Conservation (phyloP, 2,329 filamentous ascomycete genomes). For the Diaporthe longicolla region DNA sequence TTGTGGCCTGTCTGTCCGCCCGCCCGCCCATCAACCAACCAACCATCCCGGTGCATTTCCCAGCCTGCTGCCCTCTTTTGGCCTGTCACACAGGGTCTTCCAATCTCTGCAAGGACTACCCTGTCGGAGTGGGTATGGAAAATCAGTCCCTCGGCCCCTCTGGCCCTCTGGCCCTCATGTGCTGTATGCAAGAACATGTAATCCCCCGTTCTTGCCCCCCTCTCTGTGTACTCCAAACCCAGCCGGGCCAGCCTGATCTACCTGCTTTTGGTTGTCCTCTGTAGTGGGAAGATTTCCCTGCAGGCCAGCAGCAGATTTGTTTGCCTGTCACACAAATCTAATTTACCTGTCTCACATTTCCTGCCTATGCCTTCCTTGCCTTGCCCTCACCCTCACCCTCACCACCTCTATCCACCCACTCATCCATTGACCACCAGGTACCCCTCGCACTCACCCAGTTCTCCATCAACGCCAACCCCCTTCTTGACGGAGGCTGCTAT, state of each 20-base stretch:
- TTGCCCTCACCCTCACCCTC: too few species aligned
- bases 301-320: slow-evolving; percentile 28
- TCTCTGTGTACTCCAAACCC: neutral
- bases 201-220: slow-evolving; percentile 3
- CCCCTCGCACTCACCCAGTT: slow-evolving; percentile 1
- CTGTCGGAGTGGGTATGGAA: slow-evolving; percentile 2
- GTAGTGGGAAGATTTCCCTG: neutral
- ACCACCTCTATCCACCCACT: neutral
- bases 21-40: too few species aligned
- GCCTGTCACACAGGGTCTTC: slow-evolving; percentile 25
- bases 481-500: neutral
- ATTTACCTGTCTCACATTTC: slow-evolving; percentile 34
- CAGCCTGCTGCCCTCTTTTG: neutral
- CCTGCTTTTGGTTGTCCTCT: neutral
- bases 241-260: neutral
- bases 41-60: neutral
- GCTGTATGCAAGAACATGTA: slow-evolving; percentile 7
- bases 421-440: too few species aligned
- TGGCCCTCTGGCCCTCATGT: slow-evolving; percentile 4
- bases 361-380: neutral
- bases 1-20: neutral
- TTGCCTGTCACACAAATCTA: slow-evolving; percentile 34
- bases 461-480: slow-evolving; percentile 11
- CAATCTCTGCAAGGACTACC: slow-evolving; percentile 33
- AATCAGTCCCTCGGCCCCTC: slow-evolving; percentile 18